Evolutionary conservation across 106 monocot genomes (phyloP).

Genomic region (Posidonia australis): DNA sequence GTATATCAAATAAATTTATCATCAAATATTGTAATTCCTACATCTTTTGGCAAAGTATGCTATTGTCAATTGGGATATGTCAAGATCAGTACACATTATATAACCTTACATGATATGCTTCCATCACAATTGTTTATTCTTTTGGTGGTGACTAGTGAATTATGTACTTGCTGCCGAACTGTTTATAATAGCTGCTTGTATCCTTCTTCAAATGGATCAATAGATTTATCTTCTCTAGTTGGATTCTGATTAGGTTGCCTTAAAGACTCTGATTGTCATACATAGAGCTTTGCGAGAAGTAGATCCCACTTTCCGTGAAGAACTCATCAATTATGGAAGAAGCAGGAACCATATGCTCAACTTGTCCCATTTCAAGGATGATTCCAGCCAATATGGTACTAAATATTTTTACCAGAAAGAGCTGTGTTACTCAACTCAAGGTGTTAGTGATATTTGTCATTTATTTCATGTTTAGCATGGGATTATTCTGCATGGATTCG

Average conservation of each 20-base stretch:
- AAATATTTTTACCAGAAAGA: not conserved
- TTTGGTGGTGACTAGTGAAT: not conserved
- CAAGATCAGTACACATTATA: not conserved
- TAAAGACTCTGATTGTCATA: constrained; percentile 84
- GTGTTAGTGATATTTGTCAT: not conserved
- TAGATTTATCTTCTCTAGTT: not conserved
- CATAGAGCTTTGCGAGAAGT: constrained; percentile 96
- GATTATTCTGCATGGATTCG: constrained; percentile 96
- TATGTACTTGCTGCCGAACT: not conserved
- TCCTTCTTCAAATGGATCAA: not conserved
- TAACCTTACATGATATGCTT: not conserved
- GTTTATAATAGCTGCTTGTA: not conserved
- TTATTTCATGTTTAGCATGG: constrained; percentile 55
- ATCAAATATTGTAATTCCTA: too few relatives aligned
- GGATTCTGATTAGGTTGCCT: constrained; percentile 55
- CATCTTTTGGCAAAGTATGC: too few relatives aligned
- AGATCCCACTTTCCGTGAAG: constrained; percentile 91
- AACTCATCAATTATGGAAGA: constrained; percentile 90
- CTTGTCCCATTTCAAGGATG: constrained; percentile 93
- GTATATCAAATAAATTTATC: too few relatives aligned
- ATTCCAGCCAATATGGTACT: constrained; percentile 85
- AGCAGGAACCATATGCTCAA: constrained; percentile 79
- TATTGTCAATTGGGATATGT: too few relatives aligned
- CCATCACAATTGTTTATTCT: not conserved
- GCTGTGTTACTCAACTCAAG: not conserved